Base-by-base conservation (phyloP, 176 grass and related monocot genomes). In the Aegilops longissima region DNA sequence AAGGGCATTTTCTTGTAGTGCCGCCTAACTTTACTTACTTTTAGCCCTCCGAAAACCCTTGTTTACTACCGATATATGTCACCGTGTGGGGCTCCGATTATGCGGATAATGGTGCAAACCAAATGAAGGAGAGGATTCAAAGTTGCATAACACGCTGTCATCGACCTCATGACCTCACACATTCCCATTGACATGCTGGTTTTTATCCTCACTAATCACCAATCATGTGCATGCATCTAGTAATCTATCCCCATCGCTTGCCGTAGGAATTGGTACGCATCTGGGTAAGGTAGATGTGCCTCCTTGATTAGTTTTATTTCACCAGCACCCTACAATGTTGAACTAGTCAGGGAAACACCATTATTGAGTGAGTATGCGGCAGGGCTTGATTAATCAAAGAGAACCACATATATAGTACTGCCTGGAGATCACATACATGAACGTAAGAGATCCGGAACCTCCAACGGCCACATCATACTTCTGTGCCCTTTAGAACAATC, bases 221-320 rank as follows among this genome's bases (percentile, higher is more conserved):
- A 84, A 80, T 84, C 13, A 80, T 87, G 24, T 44, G 33, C 74
- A 66, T 73, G 72, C 66, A 87, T 79, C 84, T 86, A 52, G 20
- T 13, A 13, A 62, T 70, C 21, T 27, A n/a, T 69, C 24, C 4
- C 2, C 30, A 45, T 66, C 24, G 51, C 42, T 56, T 42, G 68
- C 63, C 27, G 33, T 39, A 62, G 39, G 30, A 65, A 79, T 16
- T 12, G 31, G 4, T 52, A 52, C 21, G 27, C 34, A 76, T 75
- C 45, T 78, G 35, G 78, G 7, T 63, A 24, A 49, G 72, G 20
- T 80, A 61, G 20, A 59, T 73, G 40, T 17, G 47, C 62, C 12
- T 49, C 29, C 42, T 56, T 82, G 36, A 56, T 62, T 70, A 30
- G 3, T 70, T 62, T 30, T 49, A 54, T 18, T 54, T 54, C 5